Percentiles rank a stretch among this genome's conserved stretches.
These are phyloP conservation scores for Cronartium quercuum DNA, from an alignment of 1,284 basidiomycete genomes.

Conservation along the genomic window DNA sequence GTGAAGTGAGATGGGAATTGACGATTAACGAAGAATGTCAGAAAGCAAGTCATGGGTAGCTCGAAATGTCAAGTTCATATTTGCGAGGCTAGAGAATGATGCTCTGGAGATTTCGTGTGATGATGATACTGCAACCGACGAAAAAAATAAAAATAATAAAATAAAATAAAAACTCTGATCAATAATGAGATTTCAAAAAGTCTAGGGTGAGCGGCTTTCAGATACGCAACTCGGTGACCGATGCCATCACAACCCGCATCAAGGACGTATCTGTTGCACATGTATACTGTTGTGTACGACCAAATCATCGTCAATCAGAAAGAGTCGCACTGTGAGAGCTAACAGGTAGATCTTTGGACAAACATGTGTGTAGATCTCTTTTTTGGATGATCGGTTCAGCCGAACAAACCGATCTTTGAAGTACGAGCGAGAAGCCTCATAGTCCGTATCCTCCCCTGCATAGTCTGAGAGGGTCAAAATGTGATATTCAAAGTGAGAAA, in stretches of 20 bases:
- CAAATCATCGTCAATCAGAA: background rate
- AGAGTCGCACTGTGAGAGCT: background rate
- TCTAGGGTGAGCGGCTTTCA: background rate
- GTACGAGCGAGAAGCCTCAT: slow-evolving; percentile 72
- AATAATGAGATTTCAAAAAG: background rate
- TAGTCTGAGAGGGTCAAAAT: slow-evolving; percentile 44
- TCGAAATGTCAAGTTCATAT: too few species aligned
- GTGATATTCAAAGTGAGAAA: background rate
- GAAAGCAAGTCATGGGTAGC: too few species aligned
- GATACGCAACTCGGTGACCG: slow-evolving; percentile 53
- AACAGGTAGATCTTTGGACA: background rate
- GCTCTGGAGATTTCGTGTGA: slow-evolving; percentile 38
- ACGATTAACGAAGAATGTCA: too few species aligned
- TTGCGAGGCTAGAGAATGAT: slow-evolving; percentile 35
- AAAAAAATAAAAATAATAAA: background rate
- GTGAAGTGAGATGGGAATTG: too few species aligned
- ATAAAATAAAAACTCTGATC: background rate
- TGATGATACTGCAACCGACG: slow-evolving; percentile 20
- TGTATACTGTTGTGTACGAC: slow-evolving; percentile 61
- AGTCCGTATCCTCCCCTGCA: slow-evolving; percentile 54
- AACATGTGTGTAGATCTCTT: slow-evolving; percentile 67
- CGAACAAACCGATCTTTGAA: slow-evolving; percentile 79
- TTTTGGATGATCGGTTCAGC: slow-evolving; percentile 73
- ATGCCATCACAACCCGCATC: slow-evolving; percentile 85
- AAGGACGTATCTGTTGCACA: slow-evolving; percentile 90